A percentile compares a stretch with the other conserved stretches of the same genome.
Conservation (phyloP, 305 asterid species). For the Fraxinus velutina region DNA sequence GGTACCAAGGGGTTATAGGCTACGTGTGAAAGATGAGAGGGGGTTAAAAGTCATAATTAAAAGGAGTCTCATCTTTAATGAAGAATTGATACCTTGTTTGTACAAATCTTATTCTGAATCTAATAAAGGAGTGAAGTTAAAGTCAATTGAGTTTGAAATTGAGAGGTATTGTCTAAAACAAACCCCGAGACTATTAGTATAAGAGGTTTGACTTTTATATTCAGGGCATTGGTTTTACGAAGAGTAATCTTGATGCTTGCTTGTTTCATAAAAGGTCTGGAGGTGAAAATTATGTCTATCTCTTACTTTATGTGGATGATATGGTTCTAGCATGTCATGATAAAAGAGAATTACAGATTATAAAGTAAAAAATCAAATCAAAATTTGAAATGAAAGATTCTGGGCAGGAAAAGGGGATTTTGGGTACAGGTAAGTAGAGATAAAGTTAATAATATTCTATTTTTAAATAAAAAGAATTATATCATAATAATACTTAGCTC, state of each 20-base stretch:
- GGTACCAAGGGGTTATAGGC: background rate
- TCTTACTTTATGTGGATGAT: background rate
- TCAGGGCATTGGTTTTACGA: background rate
- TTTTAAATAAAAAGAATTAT: background rate
- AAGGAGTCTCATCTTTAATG: background rate
- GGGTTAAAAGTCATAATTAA: background rate
- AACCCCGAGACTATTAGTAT: background rate
- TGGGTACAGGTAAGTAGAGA: background rate
- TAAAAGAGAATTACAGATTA: background rate
- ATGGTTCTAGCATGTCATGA: background rate
- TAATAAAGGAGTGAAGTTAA: background rate
- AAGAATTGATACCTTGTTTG: background rate
- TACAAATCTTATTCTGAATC: background rate
- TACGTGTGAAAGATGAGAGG: background rate
- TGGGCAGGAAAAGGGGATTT: background rate
- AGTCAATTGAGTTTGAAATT: background rate
- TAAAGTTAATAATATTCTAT: background rate
- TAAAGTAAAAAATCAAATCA: background rate
- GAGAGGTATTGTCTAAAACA: background rate
- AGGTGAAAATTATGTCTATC: background rate
- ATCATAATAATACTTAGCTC: background rate
- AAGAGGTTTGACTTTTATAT: background rate
- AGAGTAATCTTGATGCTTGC: background rate
- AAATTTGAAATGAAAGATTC: background rate
- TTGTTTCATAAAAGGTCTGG: background rate